Evolutionary conservation across 169 alveolate species (phyloP).

Genomic region (Eimeria zaria): DNA sequence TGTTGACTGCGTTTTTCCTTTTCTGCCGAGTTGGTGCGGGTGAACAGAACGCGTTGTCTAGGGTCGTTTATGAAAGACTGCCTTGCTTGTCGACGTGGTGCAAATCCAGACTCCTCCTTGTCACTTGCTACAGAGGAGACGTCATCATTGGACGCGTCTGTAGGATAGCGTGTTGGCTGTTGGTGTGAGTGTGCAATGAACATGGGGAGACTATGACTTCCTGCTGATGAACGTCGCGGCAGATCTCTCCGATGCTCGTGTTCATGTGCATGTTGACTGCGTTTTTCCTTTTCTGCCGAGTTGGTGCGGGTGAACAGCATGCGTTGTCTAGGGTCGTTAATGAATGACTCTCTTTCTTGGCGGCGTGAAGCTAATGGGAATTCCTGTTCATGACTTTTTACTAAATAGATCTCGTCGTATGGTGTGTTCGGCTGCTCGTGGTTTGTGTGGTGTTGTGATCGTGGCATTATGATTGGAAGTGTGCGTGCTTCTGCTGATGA

Average conservation of each 20-base stretch:
- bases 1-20: constrained; percentile 9
- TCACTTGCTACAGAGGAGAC: neutral
- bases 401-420: neutral
- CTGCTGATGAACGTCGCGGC: constrained; percentile 75
- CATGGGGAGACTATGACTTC: constrained; percentile 48
- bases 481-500: constrained; percentile 39
- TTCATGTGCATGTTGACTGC: constrained; percentile 19
- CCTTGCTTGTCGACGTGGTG: constrained; percentile 7
- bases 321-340: constrained; percentile 53
- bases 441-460: neutral
- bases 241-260: neutral
- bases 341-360: constrained; percentile 15
- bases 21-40: constrained; percentile 45
- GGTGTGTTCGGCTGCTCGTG: neutral
- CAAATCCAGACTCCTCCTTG: neutral
- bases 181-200: constrained; percentile 4
- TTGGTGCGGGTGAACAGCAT: constrained; percentile 28
- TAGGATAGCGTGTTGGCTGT: neutral
- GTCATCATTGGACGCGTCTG: neutral
- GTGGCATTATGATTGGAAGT: neutral
- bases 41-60: constrained; percentile 34
- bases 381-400: neutral
- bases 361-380: neutral
- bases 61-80: constrained; percentile 54
- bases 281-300: constrained; percentile 26